Percentiles rank a stretch among this genome's conserved stretches.
Conservation (phyloP, 192 early-diverging fungal genomes). For the Entophlyctis helioformis region DNA sequence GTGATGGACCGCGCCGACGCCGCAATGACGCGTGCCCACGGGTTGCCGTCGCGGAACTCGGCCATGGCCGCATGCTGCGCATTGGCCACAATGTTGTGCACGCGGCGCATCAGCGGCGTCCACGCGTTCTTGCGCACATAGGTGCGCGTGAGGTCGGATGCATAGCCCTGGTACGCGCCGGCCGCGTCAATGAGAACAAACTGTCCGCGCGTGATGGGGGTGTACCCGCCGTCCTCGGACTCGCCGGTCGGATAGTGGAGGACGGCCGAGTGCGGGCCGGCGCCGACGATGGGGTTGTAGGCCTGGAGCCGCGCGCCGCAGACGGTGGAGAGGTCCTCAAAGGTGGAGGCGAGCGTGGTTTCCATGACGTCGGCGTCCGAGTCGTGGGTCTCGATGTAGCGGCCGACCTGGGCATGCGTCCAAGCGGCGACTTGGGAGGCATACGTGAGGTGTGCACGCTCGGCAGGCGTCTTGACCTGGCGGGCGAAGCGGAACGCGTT, state of each 20-base stretch:
- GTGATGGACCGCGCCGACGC: constrained; percentile 35
- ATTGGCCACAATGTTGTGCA: constrained; percentile 58
- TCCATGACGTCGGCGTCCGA: constrained; percentile 40
- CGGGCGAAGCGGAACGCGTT: too few relatives aligned
- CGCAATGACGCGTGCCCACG: constrained; percentile 52
- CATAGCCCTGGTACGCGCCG: constrained; percentile 65
- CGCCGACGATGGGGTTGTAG: constrained; percentile 76
- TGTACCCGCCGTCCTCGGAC: constrained; percentile 15
- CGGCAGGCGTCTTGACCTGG: constrained; percentile 64
- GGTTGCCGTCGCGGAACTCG: constrained; percentile 43
- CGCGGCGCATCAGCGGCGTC: constrained; percentile 37
- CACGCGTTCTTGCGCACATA: constrained; percentile 7
- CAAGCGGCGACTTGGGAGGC: constrained; percentile 37
- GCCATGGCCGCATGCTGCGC: constrained; percentile 60
- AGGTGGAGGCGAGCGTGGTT: constrained; percentile 61
- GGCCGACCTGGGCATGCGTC: constrained; percentile 15
- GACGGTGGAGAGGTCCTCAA: constrained; percentile 45
- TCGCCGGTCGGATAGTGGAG: constrained; percentile 83
- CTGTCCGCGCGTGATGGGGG: constrained; percentile 9
- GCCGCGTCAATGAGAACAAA: constrained; percentile 81
- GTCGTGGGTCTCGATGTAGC: constrained; percentile 50
- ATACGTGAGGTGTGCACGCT: constrained; percentile 56
- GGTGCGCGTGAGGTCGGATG: constrained; percentile 83
- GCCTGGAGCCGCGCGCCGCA: constrained; percentile 58
- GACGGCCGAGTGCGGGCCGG: constrained; percentile 63